Conservation (phyloP, 345 rosid species). For the Xanthoceras sorbifolium region DNA sequence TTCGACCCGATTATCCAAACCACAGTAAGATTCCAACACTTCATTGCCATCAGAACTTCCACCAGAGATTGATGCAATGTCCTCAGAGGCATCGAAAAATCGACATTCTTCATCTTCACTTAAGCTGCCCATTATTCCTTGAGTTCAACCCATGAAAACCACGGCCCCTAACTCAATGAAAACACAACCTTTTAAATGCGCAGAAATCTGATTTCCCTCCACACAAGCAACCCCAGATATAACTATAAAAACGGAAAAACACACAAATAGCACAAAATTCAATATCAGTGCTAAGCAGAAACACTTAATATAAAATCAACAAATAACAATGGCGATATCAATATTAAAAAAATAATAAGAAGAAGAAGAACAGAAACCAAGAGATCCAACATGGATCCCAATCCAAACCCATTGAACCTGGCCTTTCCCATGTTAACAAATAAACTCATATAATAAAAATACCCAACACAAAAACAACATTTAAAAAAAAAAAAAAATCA, state of each 20-base stretch:
- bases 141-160: constrained; percentile 77
- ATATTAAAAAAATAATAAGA: constrained; percentile 14
- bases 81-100: constrained; percentile 78
- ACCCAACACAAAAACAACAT: constrained; percentile 5
- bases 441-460: constrained; percentile 20
- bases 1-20: constrained; percentile 21
- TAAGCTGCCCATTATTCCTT: constrained; percentile 57
- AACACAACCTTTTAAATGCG: constrained; percentile 41
- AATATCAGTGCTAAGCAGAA: constrained; percentile 44
- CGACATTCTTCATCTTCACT: constrained; percentile 57
- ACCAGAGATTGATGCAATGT: constrained; percentile 43
- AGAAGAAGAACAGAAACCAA: constrained; percentile 49
- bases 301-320: constrained; percentile 28
- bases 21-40: constrained; percentile 26
- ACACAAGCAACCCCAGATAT: constrained; percentile 55
- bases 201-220: constrained; percentile 46
- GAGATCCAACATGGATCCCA: constrained; percentile 91
- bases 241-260: constrained; percentile 16
- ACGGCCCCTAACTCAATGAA: constrained; percentile 39
- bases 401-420: constrained; percentile 69
- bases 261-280: constrained; percentile 46
- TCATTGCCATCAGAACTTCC: constrained; percentile 31
- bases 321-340: constrained; percentile 21
- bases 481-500: too few relatives aligned
- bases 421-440: constrained; percentile 34